phyloP scores from a whole-genome alignment of 2,329 filamentous ascomycete genomes.

The Paracamarosporium sp. region DNA sequence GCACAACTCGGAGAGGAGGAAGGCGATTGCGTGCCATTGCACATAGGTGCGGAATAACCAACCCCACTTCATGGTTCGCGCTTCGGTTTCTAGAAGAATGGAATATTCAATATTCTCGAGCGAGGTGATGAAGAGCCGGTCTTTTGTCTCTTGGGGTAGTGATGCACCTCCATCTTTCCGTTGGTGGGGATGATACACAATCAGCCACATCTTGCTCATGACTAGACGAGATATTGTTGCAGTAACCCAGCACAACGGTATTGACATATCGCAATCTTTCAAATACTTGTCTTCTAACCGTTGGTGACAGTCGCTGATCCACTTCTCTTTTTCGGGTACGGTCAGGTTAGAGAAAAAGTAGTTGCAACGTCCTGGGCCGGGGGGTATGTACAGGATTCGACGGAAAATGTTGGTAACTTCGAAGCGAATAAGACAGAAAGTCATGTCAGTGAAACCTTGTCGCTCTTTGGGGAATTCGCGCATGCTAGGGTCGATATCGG shows the following conservation, averaged over 20 bases:
- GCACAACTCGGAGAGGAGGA: constrained; percentile 66
- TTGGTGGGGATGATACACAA: constrained; percentile 77
- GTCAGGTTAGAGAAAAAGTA: constrained; percentile 53
- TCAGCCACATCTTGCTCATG: constrained; percentile 78
- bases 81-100: constrained; percentile 69
- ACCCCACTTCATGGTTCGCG: constrained; percentile 66
- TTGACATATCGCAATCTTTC: constrained; percentile 59
- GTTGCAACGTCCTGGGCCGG: constrained; percentile 49
- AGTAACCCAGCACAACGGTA: constrained; percentile 71
- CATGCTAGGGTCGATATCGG: constrained; percentile 58
- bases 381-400: constrained; percentile 54
- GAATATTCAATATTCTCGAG: constrained; percentile 78
- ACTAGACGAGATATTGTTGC: constrained; percentile 74
- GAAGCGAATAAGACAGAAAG: constrained; percentile 61
- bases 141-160: constrained; percentile 67
- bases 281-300: constrained; percentile 58
- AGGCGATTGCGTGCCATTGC: constrained; percentile 70
- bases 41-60: constrained; percentile 71
- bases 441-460: constrained; percentile 64
- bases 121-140: constrained; percentile 74
- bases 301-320: constrained; percentile 57
- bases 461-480: constrained; percentile 56
- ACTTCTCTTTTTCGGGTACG: constrained; percentile 56
- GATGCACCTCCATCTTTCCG: constrained; percentile 62
- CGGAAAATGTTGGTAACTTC: constrained; percentile 58